Evolutionary conservation across 2,329 filamentous ascomycete species (phyloP).

Genomic region (Aspergillus phoenicis): DNA sequence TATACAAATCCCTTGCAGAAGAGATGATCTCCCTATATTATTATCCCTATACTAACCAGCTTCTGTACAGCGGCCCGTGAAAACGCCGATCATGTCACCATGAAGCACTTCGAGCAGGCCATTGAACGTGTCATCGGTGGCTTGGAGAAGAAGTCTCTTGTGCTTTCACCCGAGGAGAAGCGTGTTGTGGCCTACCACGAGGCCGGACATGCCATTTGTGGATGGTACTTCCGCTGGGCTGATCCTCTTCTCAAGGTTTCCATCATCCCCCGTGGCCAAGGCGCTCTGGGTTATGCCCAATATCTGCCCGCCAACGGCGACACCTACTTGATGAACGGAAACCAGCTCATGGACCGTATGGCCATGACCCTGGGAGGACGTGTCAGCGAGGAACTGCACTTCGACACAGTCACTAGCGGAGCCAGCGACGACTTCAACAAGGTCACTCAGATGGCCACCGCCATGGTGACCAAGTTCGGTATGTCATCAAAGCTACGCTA

Average conservation of each 20-base stretch:
- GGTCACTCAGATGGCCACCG: constrained; percentile 90
- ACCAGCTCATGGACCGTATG: constrained; percentile 99
- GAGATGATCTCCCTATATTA: neutral
- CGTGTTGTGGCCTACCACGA: constrained; percentile 96
- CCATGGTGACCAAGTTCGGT: constrained; percentile 99
- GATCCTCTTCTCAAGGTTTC: constrained; percentile 97
- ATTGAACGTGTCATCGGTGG: constrained; percentile 97
- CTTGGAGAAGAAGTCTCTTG: constrained; percentile 94
- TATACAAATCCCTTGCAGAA: neutral
- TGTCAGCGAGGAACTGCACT: constrained; percentile 94
- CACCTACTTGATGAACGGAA: constrained; percentile 91
- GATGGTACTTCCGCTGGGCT: constrained; percentile 96
- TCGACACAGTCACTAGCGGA: constrained; percentile 92
- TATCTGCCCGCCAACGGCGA: constrained; percentile 84
- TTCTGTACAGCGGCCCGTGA: constrained; percentile 70
- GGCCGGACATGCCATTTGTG: constrained; percentile 96
- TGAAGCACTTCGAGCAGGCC: constrained; percentile 93
- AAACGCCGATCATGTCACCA: constrained; percentile 76
- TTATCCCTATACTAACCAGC: constrained; percentile 42
- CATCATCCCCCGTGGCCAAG: constrained; percentile 94
- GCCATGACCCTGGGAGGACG: constrained; percentile 97
- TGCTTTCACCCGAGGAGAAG: constrained; percentile 92
- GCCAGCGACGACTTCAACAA: constrained; percentile 98
- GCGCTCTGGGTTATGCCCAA: constrained; percentile 92
- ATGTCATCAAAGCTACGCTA: constrained; percentile 96